A percentile compares a stretch with the other conserved stretches of the same genome.
phyloP scores from a whole-genome alignment of 768 basidiomycete genomes.

The Thelephora ganbajun region DNA sequence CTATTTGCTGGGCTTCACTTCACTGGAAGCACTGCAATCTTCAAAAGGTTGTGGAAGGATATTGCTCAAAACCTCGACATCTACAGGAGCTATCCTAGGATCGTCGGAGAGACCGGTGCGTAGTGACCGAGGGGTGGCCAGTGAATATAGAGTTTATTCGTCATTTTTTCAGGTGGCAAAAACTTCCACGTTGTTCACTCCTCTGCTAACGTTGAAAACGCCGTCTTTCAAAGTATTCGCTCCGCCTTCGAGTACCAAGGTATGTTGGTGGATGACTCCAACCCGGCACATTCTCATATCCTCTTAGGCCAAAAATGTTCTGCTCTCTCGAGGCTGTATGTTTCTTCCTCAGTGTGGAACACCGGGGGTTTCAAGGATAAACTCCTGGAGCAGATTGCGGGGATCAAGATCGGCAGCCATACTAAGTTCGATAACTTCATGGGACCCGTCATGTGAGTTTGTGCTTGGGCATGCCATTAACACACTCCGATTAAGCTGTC shows the following conservation, averaged over 20 bases:
- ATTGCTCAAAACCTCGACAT: constrained; percentile 79
- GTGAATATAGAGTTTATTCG: background rate
- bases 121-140: background rate
- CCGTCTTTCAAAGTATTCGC: constrained; percentile 80
- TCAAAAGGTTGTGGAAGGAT: constrained; percentile 94
- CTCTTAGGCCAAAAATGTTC: constrained; percentile 86
- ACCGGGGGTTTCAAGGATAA: constrained; percentile 66
- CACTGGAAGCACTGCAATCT: constrained; percentile 89
- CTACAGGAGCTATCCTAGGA: constrained; percentile 83
- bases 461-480: background rate
- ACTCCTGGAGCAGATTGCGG: constrained; percentile 58
- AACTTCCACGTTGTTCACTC: constrained; percentile 94
- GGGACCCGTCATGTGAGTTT: constrained; percentile 85
- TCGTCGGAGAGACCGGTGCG: constrained; percentile 86
- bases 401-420: constrained; percentile 74
- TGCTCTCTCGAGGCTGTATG: constrained; percentile 83
- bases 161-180: constrained; percentile 55
- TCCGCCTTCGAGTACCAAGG: constrained; percentile 95
- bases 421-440: constrained; percentile 76
- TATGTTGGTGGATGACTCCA: constrained; percentile 12
- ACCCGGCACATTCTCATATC: background rate
- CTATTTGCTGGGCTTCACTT: constrained; percentile 87
- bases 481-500: background rate
- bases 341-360: constrained; percentile 77
- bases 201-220: constrained; percentile 76